phyloP scores from a whole-genome alignment of 192 early-diverging fungal genomes.

The Phlyctochytrium arcticum region DNA sequence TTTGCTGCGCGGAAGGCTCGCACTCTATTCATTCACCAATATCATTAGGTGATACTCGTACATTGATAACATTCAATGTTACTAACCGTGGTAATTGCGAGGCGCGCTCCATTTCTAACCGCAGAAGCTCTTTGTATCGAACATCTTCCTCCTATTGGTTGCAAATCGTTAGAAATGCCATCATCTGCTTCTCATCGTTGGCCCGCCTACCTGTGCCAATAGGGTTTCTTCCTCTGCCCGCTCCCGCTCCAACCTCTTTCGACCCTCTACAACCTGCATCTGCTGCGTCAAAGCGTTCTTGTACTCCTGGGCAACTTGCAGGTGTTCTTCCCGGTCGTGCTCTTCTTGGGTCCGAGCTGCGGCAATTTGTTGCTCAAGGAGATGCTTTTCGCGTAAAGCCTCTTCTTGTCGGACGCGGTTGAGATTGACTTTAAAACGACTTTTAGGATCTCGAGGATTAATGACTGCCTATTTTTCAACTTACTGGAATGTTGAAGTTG shows the following conservation, averaged over 20 bases:
- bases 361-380: slow-evolving; percentile 33
- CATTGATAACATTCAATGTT: background rate
- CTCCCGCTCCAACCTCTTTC: slow-evolving; percentile 17
- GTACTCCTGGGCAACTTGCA: slow-evolving; percentile 15
- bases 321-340: slow-evolving; percentile 17
- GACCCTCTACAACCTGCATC: slow-evolving; percentile 29
- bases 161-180: too few species aligned
- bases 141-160: slow-evolving; percentile 24
- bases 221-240: slow-evolving; percentile 8
- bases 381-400: slow-evolving; percentile 27
- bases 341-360: slow-evolving; percentile 28
- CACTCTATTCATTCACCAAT: background rate
- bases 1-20: slow-evolving; percentile 12
- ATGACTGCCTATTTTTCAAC: too few species aligned
- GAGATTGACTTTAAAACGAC: slow-evolving; percentile 22
- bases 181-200: too few species aligned
- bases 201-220: too few species aligned
- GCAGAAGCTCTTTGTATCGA: slow-evolving; percentile 28
- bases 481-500: slow-evolving; percentile 39
- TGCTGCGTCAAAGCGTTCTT: slow-evolving; percentile 31
- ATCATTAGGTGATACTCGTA: background rate
- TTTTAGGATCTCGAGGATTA: too few species aligned
- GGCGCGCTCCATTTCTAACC: slow-evolving; percentile 19
- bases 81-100: slow-evolving; percentile 17
- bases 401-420: slow-evolving; percentile 31